Evolutionary conservation across 2,329 filamentous ascomycete species (phyloP).

Genomic region (Dothiorella sarmentorum): DNA sequence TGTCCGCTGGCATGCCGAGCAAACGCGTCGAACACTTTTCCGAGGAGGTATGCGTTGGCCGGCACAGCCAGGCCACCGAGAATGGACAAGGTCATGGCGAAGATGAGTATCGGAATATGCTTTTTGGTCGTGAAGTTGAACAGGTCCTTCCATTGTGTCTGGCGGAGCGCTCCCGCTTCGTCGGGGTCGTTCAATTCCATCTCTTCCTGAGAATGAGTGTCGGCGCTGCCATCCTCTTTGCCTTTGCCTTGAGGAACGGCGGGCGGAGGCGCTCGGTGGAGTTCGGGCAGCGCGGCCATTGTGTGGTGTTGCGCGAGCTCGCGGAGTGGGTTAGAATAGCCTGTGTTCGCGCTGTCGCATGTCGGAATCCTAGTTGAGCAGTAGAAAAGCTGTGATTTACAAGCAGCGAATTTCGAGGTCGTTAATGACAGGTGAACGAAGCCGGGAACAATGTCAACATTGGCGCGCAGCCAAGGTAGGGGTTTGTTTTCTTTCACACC

Average conservation of each 20-base stretch:
- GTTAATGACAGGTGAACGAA: neutral
- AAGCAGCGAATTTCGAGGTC: neutral
- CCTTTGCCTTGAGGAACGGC: neutral
- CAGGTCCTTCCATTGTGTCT: slow-evolving; percentile 53
- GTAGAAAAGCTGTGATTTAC: neutral
- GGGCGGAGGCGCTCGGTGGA: neutral
- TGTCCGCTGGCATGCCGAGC: slow-evolving; percentile 60
- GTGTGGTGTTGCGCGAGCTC: neutral
- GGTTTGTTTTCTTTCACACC: slow-evolving; percentile 4
- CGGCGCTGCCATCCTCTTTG: neutral
- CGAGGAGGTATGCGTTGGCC: slow-evolving; percentile 65
- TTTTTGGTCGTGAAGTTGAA: slow-evolving; percentile 68
- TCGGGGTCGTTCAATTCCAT: neutral
- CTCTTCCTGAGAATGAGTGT: neutral
- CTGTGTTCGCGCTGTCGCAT: neutral
- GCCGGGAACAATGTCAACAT: slow-evolving; percentile 10
- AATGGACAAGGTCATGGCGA: slow-evolving; percentile 56
- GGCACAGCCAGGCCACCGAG: slow-evolving; percentile 63
- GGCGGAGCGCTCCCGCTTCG: slow-evolving; percentile 23
- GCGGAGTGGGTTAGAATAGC: neutral
- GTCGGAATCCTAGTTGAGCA: neutral
- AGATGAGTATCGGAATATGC: slow-evolving; percentile 55
- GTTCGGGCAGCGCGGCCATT: neutral
- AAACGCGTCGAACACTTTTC: slow-evolving; percentile 70
- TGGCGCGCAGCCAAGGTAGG: slow-evolving; percentile 6